Conservation (phyloP, 441 rosid species). For the Adansonia grandidieri region DNA sequence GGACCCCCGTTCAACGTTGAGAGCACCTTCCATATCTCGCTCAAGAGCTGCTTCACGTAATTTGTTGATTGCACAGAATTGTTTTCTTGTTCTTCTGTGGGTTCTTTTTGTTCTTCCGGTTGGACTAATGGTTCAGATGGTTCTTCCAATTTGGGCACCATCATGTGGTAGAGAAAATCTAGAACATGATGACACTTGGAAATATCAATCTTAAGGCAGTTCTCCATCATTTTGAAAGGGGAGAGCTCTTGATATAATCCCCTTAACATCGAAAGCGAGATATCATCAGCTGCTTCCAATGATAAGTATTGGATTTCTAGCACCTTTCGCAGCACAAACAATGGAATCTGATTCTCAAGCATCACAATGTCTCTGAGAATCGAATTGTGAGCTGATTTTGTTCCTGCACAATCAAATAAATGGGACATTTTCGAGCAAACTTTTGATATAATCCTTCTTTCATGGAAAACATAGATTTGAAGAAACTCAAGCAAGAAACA, state of each 20-base stretch:
- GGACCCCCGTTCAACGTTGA: neutral
- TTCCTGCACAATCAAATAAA: conserved; percentile 41
- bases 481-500: conserved; percentile 15
- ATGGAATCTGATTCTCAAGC: conserved; percentile 39
- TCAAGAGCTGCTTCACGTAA: neutral
- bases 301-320: conserved; percentile 51
- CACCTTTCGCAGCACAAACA: conserved; percentile 57
- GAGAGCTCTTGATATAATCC: conserved; percentile 60
- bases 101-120: conserved; percentile 19
- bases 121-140: neutral
- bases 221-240: conserved; percentile 45
- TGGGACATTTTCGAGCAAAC: conserved; percentile 46
- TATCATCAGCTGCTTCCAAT: conserved; percentile 43
- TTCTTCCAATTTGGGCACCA: conserved; percentile 43
- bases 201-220: conserved; percentile 28
- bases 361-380: conserved; percentile 65
- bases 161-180: conserved; percentile 53
- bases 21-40: neutral
- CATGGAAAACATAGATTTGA: conserved; percentile 28
- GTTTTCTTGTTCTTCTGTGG: neutral
- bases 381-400: conserved; percentile 55
- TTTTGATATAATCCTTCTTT: conserved; percentile 31
- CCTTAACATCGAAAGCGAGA: conserved; percentile 44
- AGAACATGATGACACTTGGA: conserved; percentile 50
- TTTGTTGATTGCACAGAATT: conserved; percentile 8